phyloP scores from a whole-genome alignment of 805 yeast species.

The Lachancea sp. region DNA sequence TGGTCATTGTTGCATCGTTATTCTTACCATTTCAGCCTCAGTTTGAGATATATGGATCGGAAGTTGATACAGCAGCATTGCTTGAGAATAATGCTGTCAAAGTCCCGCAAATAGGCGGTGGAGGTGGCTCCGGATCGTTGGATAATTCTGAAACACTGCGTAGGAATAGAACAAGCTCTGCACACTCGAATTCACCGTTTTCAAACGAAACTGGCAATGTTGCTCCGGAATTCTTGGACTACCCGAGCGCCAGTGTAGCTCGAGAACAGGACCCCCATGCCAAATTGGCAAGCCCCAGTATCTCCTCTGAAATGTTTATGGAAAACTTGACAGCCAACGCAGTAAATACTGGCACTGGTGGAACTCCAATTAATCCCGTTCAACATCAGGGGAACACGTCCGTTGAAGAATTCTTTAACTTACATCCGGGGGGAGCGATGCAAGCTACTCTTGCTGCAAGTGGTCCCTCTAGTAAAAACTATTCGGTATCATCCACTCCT shows the following conservation, averaged over 20 bases:
- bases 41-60: slow-evolving; percentile 32
- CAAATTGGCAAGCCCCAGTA: slow-evolving; percentile 11
- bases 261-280: slow-evolving; percentile 1
- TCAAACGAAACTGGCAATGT: slow-evolving; percentile 4
- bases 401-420: slow-evolving; percentile 49
- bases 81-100: slow-evolving; percentile 23
- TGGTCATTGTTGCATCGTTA: slow-evolving; percentile 64
- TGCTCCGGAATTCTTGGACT: neutral
- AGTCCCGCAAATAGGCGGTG: slow-evolving; percentile 11
- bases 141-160: slow-evolving; percentile 10
- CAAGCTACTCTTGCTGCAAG: slow-evolving; percentile 8
- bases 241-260: neutral
- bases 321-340: slow-evolving; percentile 35
- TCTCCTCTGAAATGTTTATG: slow-evolving; percentile 31
- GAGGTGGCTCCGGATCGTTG: neutral
- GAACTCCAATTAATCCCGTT: slow-evolving; percentile 22
- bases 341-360: slow-evolving; percentile 14
- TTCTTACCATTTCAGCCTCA: slow-evolving; percentile 75
- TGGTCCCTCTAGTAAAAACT: slow-evolving; percentile 8
- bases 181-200: slow-evolving; percentile 23
- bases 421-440: slow-evolving; percentile 11
- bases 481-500: slow-evolving; percentile 11
- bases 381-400: slow-evolving; percentile 33
- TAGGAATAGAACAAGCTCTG: slow-evolving; percentile 23
- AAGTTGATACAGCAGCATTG: slow-evolving; percentile 31